A percentile compares a stretch with the other conserved stretches of the same genome.
Evolutionary conservation across 176 grass and related monocot species (phyloP).

Genomic region (Elymus sibiricus): DNA sequence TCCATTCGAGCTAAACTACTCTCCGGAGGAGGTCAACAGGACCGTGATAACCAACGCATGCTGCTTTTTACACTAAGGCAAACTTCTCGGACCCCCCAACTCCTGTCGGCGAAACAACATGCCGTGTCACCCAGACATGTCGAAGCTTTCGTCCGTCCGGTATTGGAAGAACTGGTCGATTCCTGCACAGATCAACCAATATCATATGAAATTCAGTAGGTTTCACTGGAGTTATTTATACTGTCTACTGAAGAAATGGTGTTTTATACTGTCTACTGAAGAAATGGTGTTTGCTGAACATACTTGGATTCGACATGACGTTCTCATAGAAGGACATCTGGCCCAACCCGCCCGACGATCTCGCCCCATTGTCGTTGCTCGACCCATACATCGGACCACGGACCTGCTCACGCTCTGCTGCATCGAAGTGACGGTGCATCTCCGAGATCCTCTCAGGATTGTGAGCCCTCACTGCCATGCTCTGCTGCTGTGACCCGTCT

Average conservation of each 20-base stretch:
- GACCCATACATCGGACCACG: constrained; percentile 49
- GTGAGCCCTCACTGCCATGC: constrained; percentile 20
- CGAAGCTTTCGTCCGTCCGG: constrained; percentile 51
- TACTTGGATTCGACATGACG: constrained; percentile 70
- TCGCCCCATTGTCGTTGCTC: constrained; percentile 45
- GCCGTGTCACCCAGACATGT: constrained; percentile 68
- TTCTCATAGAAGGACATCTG: constrained; percentile 82
- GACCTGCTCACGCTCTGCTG: constrained; percentile 17
- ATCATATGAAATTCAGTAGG: background rate
- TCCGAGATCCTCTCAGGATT: constrained; percentile 37
- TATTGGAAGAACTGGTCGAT: constrained; percentile 62
- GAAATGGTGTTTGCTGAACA: background rate
- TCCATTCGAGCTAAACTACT: constrained; percentile 19
- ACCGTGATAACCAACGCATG: constrained; percentile 5
- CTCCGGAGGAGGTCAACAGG: background rate
- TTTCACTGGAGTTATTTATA: background rate
- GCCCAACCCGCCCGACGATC: constrained; percentile 47
- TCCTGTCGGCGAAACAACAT: background rate
- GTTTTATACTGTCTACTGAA: background rate
- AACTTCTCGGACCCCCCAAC: background rate
- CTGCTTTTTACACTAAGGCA: background rate
- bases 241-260: background rate
- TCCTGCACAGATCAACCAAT: constrained; percentile 43
- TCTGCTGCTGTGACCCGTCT: constrained; percentile 37
- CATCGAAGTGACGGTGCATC: constrained; percentile 39